Conservation (phyloP, 257 asterid genomes). For the Fraxinus americana region DNA sequence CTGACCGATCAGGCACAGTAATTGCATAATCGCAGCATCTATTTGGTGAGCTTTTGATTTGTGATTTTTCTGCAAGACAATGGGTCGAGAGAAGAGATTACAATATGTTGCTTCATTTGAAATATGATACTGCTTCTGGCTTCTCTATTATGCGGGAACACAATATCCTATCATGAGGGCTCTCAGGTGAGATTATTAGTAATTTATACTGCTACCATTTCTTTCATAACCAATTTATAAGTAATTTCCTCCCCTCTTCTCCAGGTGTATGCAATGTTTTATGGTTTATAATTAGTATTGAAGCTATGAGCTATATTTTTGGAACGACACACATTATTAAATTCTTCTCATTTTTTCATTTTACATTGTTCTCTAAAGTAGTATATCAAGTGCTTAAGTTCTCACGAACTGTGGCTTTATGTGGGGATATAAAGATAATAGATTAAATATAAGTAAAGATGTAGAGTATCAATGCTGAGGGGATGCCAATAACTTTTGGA, state of each 20-base stretch:
- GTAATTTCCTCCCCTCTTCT: too few species aligned
- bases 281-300: too few species aligned
- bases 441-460: neutral
- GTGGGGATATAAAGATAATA: neutral
- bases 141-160: conserved; percentile 86
- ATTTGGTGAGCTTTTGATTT: conserved; percentile 19
- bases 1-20: conserved; percentile 17
- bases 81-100: conserved; percentile 91
- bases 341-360: too few species aligned
- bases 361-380: neutral
- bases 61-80: conserved; percentile 55
- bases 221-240: too few species aligned
- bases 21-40: conserved; percentile 11
- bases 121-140: conserved; percentile 82
- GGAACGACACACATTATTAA: too few species aligned
- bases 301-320: too few species aligned
- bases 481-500: neutral
- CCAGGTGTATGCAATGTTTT: too few species aligned
- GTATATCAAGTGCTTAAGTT: neutral
- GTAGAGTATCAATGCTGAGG: conserved; percentile 1
- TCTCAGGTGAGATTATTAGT: conserved; percentile 43
- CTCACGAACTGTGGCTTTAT: neutral
- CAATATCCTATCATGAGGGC: conserved; percentile 95
- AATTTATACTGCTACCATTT: too few species aligned
- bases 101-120: conserved; percentile 90